A percentile compares a stretch with the other conserved stretches of the same genome.
These are phyloP conservation scores for Huntiella decipiens DNA, from an alignment of 2,329 filamentous ascomycete genomes.

Conservation along the genomic window DNA sequence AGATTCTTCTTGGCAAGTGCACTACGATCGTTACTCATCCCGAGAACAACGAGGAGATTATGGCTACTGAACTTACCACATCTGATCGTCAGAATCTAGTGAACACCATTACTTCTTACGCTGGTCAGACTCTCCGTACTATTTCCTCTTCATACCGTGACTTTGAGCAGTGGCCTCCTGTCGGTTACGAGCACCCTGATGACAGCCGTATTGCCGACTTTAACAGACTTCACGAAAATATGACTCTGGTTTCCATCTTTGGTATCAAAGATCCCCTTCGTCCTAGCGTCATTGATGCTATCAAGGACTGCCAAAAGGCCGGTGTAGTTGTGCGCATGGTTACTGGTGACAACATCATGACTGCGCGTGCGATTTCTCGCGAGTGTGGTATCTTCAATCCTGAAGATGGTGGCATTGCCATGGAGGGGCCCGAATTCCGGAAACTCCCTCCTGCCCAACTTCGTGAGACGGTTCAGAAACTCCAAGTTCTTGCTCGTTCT, in stretches of 20 bases:
- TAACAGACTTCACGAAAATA: constrained; percentile 37
- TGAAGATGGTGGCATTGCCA: constrained; percentile 34
- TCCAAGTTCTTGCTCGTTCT: constrained; percentile 46
- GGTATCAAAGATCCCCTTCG: constrained; percentile 54
- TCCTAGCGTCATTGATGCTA: constrained; percentile 43
- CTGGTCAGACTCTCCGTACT: constrained; percentile 38
- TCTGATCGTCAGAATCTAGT: constrained; percentile 24
- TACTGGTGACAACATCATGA: constrained; percentile 52
- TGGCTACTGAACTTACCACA: constrained; percentile 32
- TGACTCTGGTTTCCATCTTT: constrained; percentile 53
- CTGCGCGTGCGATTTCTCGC: constrained; percentile 52
- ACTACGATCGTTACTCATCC: constrained; percentile 22
- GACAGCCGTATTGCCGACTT: constrained; percentile 29
- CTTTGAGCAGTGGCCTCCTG: constrained; percentile 57
- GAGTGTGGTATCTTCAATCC: constrained; percentile 50
- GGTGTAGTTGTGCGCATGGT: constrained; percentile 56
- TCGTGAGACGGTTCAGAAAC: constrained; percentile 34
- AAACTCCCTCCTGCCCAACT: constrained; percentile 40
- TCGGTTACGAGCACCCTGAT: constrained; percentile 27
- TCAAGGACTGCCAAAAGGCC: constrained; percentile 41
- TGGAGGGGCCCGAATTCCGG: constrained; percentile 51
- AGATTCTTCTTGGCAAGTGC: constrained; percentile 30
- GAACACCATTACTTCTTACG: constrained; percentile 11
- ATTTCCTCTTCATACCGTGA: constrained; percentile 61
- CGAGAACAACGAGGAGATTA: constrained; percentile 27